A percentile compares a stretch with the other conserved stretches of the same genome.
phyloP scores from a whole-genome alignment of 2,329 filamentous ascomycete species.

The Curvularia sp. region DNA sequence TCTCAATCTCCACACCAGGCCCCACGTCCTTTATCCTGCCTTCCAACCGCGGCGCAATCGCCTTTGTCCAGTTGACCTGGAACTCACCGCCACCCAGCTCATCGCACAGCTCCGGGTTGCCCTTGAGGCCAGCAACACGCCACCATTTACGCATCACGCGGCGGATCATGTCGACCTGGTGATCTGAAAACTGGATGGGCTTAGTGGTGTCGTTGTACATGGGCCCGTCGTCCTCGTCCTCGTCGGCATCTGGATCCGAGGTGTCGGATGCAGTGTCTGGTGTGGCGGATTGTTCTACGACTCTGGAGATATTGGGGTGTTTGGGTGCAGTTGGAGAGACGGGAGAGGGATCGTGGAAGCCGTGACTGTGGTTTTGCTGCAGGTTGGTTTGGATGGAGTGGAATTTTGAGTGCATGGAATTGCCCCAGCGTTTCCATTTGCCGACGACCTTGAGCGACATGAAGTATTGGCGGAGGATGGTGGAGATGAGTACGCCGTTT shows the following conservation, averaged over 20 bases:
- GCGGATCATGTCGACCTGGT: slow-evolving; percentile 67
- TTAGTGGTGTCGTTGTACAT: slow-evolving; percentile 53
- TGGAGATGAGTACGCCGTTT: slow-evolving; percentile 84
- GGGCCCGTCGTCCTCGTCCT: slow-evolving; percentile 49
- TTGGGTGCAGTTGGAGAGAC: slow-evolving; percentile 26
- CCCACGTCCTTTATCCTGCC: slow-evolving; percentile 67
- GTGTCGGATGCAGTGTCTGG: not conserved
- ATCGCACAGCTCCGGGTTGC: slow-evolving; percentile 57
- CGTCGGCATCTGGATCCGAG: slow-evolving; percentile 45
- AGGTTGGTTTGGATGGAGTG: slow-evolving; percentile 67
- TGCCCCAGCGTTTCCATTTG: slow-evolving; percentile 76
- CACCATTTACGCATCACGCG: slow-evolving; percentile 78
- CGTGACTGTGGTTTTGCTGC: slow-evolving; percentile 60
- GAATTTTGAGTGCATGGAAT: slow-evolving; percentile 70
- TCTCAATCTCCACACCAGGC: slow-evolving; percentile 2
- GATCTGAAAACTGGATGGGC: slow-evolving; percentile 48
- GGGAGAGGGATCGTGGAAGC: slow-evolving; percentile 52
- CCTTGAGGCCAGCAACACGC: slow-evolving; percentile 68
- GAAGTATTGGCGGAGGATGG: slow-evolving; percentile 89
- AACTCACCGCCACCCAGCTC: slow-evolving; percentile 66
- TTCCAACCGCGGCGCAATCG: slow-evolving; percentile 79
- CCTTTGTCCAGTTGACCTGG: slow-evolving; percentile 74
- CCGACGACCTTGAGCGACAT: slow-evolving; percentile 83
- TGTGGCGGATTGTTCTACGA: slow-evolving; percentile 1
- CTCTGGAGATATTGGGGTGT: slow-evolving; percentile 23